A percentile compares a stretch with the other conserved stretches of the same genome.
Conservation (phyloP, 176 grass and related monocot species). For the Canna indica region DNA sequence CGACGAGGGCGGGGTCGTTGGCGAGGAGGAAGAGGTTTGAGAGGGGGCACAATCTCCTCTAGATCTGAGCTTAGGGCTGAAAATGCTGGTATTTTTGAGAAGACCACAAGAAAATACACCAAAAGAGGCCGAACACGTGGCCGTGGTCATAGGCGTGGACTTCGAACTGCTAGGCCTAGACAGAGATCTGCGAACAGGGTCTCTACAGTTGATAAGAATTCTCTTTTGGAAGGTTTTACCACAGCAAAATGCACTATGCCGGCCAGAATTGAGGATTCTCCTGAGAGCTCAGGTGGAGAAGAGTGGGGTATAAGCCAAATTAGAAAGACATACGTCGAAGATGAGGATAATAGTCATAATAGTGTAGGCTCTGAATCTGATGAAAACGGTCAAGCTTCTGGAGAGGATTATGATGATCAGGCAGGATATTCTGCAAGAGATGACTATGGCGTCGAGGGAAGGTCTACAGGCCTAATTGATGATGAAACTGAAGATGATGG, state of each 20-base stretch:
- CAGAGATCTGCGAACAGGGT: constrained; percentile 43
- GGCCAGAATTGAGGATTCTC: constrained; percentile 27
- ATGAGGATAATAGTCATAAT: constrained; percentile 37
- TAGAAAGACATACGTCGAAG: constrained; percentile 41
- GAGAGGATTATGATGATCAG: constrained; percentile 53
- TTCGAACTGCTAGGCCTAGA: constrained; percentile 56
- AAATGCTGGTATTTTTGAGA: constrained; percentile 26
- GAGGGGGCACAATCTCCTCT: constrained; percentile 34
- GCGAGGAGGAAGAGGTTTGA: constrained; percentile 54
- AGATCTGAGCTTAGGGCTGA: constrained; percentile 29
- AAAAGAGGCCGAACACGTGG: constrained; percentile 46
- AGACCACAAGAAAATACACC: constrained; percentile 44
- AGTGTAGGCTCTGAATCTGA: constrained; percentile 33
- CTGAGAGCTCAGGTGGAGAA: constrained; percentile 70
- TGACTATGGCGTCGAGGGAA: constrained; percentile 29
- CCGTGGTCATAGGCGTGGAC: constrained; percentile 38
- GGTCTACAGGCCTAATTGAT: constrained; percentile 31
- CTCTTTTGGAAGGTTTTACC: constrained; percentile 61
- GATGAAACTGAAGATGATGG: constrained; percentile 25
- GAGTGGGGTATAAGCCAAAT: constrained; percentile 52
- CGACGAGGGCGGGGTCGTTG: constrained; percentile 25
- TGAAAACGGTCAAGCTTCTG: constrained; percentile 42
- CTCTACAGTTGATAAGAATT: constrained; percentile 45
- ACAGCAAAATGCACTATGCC: constrained; percentile 39
- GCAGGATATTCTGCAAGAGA: constrained; percentile 31